Evolutionary conservation across 1,284 basidiomycete genomes (phyloP).

Genomic region (Pseudozyma sp.): DNA sequence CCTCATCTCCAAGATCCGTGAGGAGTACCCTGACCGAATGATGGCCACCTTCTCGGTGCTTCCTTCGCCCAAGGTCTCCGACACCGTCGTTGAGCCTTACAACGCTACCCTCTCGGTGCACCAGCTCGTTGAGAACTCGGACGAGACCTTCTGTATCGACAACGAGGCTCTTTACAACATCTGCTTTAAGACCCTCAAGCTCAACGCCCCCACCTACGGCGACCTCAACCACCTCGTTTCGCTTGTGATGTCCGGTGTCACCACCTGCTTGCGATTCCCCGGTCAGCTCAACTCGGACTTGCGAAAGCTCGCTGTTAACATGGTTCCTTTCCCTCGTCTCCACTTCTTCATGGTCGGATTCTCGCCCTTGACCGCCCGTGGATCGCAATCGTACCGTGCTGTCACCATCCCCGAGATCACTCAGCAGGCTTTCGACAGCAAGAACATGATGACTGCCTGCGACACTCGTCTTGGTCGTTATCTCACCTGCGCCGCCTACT

Average conservation of each 20-base stretch:
- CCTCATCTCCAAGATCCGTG: constrained; percentile 69
- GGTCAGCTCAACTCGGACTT: constrained; percentile 94
- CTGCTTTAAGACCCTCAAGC: constrained; percentile 79
- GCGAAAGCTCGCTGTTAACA: constrained; percentile 91
- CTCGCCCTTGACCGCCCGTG: constrained; percentile 68
- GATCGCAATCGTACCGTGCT: constrained; percentile 73
- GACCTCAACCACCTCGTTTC: constrained; percentile 75
- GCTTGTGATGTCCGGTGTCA: constrained; percentile 89
- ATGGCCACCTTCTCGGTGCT: constrained; percentile 90
- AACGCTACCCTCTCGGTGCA: constrained; percentile 90
- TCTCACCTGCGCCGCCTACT: constrained; percentile 71
- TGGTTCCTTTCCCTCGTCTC: constrained; percentile 72
- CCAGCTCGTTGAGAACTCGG: constrained; percentile 88
- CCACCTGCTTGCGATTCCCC: constrained; percentile 90
- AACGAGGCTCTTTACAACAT: constrained; percentile 96
- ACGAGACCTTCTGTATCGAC: constrained; percentile 89
- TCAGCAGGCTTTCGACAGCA: constrained; percentile 66
- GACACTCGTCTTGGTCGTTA: constrained; percentile 74
- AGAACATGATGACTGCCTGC: constrained; percentile 76
- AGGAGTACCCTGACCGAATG: constrained; percentile 78
- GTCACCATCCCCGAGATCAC: constrained; percentile 67
- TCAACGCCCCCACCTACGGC: constrained; percentile 71
- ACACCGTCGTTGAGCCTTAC: constrained; percentile 96
- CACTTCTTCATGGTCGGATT: constrained; percentile 70
- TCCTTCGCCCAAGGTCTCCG: constrained; percentile 92